Base-by-base conservation (phyloP, 257 asterid genomes). In the Cinchona pubescens region DNA sequence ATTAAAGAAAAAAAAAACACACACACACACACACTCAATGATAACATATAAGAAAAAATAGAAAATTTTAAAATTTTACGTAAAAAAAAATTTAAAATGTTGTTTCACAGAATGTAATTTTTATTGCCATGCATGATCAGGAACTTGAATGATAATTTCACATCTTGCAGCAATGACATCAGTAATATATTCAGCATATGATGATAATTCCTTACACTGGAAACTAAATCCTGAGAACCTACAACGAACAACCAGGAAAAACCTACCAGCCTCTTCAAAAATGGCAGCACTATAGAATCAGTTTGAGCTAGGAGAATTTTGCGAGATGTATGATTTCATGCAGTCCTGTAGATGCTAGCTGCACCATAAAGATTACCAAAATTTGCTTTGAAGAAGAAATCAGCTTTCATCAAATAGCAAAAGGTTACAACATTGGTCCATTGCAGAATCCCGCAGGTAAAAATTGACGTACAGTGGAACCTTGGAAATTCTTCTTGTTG, bases 401-500 rank as follows among this genome's bases (percentile, higher is more conserved):
- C 37, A 19, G 76, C 38, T 37, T 45, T 49, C 56, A n/a, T 21
- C 59, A 45, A 19, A 48, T 19, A 27, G 25, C 40, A 16, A 55
- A 71, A n/a, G 3, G 32, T 23, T 23, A 56, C 3, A 21, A 63
- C 40, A 48, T 45, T 21, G 3, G 53, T 19, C 48, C 49, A 13
- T 63, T 7, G 37, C 38, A 62, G 63, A 61, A 42, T 60, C 12
- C 16, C 46, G 29, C 19, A 14, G 74, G 32, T 3, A 14, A 59
- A 35, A 29, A 49, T n/a, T 32, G 72, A 72, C 23, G 59, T 42
- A 27, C 46, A n/a, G 5, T 45, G 27, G 64, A 69, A 35, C 66
- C n/a, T 66, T 18, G n/a, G 53, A 23, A 58, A 67, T 63, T 55
- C 10, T 48, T 53, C 67, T 34, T 73, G 32, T 35, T 62, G 72